Evolutionary conservation across 805 yeast species (phyloP).

Genomic region (Metschnikowia lochheadii): DNA sequence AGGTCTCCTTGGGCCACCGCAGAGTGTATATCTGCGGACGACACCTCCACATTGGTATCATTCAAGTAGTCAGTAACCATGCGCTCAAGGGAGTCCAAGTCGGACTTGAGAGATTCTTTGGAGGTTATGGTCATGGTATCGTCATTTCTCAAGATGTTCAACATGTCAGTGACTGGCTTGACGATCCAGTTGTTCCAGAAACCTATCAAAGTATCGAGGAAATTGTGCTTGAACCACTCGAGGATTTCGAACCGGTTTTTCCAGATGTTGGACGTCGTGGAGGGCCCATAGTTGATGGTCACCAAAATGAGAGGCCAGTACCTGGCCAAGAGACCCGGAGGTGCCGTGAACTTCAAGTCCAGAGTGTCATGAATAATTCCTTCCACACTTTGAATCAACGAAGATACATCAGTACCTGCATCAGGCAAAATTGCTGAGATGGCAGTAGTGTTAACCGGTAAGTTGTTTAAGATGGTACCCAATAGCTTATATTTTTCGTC

Average conservation of each 20-base stretch:
- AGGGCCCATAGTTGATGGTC: conserved; percentile 50
- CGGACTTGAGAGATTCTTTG: conserved; percentile 73
- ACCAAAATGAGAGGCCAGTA: conserved; percentile 63
- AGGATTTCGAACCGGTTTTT: conserved; percentile 50
- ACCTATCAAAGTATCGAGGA: conserved; percentile 61
- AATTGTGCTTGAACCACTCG: conserved; percentile 53
- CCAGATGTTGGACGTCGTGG: conserved; percentile 39
- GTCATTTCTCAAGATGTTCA: conserved; percentile 82
- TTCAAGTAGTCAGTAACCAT: conserved; percentile 76
- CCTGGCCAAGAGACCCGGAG: conserved; percentile 23
- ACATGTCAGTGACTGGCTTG: conserved; percentile 65
- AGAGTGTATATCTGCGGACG: conserved; percentile 32
- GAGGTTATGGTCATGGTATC: conserved; percentile 71
- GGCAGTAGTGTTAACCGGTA: conserved; percentile 8
- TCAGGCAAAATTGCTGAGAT: conserved; percentile 8
- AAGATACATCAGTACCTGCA: neutral
- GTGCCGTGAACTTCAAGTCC: conserved; percentile 6
- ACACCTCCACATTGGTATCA: conserved; percentile 24
- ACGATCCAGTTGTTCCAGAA: conserved; percentile 82
- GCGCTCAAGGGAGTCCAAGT: conserved; percentile 73
- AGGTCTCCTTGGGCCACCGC: conserved; percentile 71
- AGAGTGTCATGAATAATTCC: conserved; percentile 3
- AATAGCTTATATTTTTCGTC: conserved; percentile 21
- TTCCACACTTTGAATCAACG: conserved; percentile 9
- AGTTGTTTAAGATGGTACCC: conserved; percentile 23